Evolutionary conservation across 208 protist genomes (phyloP), one percentile per base, ranked within the genome.

Genomic region (Trypanosoma lewisi): DNA sequence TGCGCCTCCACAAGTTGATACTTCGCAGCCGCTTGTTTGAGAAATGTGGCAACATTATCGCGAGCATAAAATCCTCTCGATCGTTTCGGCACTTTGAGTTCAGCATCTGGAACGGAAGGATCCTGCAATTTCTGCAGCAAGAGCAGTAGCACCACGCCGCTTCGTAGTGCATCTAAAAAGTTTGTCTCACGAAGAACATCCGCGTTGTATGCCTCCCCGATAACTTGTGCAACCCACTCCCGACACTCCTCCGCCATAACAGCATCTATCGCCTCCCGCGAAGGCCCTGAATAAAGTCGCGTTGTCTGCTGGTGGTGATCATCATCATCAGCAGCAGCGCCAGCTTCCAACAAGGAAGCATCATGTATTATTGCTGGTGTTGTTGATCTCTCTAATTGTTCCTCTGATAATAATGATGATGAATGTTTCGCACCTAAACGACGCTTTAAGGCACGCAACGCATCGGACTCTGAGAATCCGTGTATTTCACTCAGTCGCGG

Each of bases 41-140:
- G 59, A 56, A 90, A 94, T 12, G 51, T 62, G 9, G 69, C 68
- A 16, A 94, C 84, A 73, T 85, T 90, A 59, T 94, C 87, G 31
- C 87, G 87, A 12, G 78, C 77, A 36, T 78, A 91, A 59, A 94
- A 94, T 11, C 87, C 87, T 4, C 49, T 80, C 4, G 55, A 57
- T 11, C 83, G 73, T 56, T 82, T 85, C 14, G 87, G 87, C 19
- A 89, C 49, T 27, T 70, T 73, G 11, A 94, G 45, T 14, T 72
- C 67, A 1, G 53, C 67, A 37, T 86, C 74, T 0, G 75, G 48
- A 0, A 87, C 61, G 1, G 83, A 73, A 0, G 87, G 87, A 31
- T 77, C 50, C 27, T 66, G 73, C 64, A 94, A 72, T 56, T 87
- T 88, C 61, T 91, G 84, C 7, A 94, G 54, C 25, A 94, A 61